phyloP scores from a whole-genome alignment of 306 rosid genomes.

The Lupinus albus region DNA sequence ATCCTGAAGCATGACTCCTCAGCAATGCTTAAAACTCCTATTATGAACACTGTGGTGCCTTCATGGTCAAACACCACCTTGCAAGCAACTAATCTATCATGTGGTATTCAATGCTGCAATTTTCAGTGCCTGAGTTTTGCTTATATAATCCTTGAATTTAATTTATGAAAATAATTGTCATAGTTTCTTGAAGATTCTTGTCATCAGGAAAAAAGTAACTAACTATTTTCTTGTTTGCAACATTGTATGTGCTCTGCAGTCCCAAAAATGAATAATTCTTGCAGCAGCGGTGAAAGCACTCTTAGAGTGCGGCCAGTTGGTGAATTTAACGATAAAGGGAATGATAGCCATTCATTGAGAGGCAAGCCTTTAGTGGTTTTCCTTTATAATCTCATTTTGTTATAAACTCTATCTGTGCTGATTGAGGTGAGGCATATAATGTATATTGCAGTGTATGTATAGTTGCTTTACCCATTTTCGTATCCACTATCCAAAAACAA shows the following conservation, averaged over 20 bases:
- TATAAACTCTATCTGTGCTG: background rate
- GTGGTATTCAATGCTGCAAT: conserved; percentile 50
- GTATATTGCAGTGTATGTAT: conserved; percentile 5
- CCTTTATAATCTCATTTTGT: conserved; percentile 4
- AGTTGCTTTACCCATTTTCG: background rate
- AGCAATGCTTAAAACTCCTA: conserved; percentile 52
- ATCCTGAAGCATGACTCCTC: conserved; percentile 57
- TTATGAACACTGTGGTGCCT: conserved; percentile 48
- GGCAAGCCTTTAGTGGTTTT: conserved; percentile 46
- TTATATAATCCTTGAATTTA: background rate
- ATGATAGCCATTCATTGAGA: conserved; percentile 52
- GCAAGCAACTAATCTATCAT: conserved; percentile 50
- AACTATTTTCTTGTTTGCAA: conserved; percentile 12
- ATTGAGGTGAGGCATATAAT: background rate
- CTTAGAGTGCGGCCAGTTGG: conserved; percentile 44
- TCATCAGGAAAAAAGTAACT: background rate
- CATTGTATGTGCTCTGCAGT: conserved; percentile 42
- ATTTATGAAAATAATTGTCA: background rate
- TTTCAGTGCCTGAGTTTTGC: conserved; percentile 5
- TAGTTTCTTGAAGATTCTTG: conserved; percentile 16
- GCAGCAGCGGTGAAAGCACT: conserved; percentile 68
- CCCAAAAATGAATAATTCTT: conserved; percentile 52
- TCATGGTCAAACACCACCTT: conserved; percentile 53
- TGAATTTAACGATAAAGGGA: conserved; percentile 60
- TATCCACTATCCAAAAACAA: background rate